Conservation (phyloP, 495 filamentous ascomycete species). For the Aspergillus mulundensis region DNA sequence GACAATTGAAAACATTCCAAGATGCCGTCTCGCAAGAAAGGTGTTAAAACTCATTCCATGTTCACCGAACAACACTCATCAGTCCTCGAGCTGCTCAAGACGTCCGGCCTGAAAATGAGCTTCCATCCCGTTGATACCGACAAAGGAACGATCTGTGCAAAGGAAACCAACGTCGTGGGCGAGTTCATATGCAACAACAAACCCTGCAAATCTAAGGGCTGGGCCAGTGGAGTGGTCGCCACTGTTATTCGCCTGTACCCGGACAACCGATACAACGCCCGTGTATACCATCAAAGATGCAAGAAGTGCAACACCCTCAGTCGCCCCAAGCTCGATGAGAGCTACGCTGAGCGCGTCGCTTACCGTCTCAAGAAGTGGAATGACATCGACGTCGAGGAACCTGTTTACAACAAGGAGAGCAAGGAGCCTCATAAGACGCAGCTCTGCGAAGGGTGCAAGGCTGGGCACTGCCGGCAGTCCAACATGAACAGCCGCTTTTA, state of each 20-base stretch:
- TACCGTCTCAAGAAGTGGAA: conserved; percentile 50
- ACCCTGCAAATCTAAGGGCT: conserved; percentile 11
- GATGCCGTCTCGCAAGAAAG: not conserved
- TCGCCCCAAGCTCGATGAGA: conserved; percentile 33
- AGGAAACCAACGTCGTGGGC: conserved; percentile 27
- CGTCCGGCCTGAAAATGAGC: not conserved
- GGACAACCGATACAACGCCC: conserved; percentile 36
- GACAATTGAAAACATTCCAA: not conserved
- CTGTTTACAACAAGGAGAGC: conserved; percentile 21
- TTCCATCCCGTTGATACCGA: conserved; percentile 10
- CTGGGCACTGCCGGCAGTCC: conserved; percentile 34
- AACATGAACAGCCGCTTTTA: no score
- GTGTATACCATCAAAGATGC: conserved; percentile 47
- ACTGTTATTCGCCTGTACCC: conserved; percentile 44
- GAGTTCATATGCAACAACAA: conserved; percentile 27
- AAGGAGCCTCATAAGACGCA: conserved; percentile 36
- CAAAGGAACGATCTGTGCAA: not conserved
- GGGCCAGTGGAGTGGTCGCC: conserved; percentile 42
- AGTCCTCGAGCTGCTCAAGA: not conserved
- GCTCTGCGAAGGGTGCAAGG: conserved; percentile 49
- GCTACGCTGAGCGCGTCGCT: conserved; percentile 47
- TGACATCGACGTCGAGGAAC: conserved; percentile 36
- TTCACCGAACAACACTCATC: not conserved
- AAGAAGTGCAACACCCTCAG: conserved; percentile 28
- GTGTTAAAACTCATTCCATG: not conserved